These are phyloP conservation scores for Tanacetum coccineum DNA, from an alignment of 129 eudicot species.

Conservation along the genomic window DNA sequence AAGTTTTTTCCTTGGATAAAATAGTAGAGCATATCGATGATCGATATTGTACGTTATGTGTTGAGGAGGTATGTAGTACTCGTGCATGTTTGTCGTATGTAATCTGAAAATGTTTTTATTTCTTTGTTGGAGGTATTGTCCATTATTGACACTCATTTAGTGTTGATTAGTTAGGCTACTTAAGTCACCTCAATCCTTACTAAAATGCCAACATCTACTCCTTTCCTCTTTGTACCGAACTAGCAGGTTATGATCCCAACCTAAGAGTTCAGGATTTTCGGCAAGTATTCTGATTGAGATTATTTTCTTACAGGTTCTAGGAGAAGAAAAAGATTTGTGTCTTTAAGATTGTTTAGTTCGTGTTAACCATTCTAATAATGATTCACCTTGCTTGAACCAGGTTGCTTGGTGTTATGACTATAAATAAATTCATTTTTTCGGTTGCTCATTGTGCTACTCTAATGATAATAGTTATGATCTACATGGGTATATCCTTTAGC, in stretches of 20 bases:
- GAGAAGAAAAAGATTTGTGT: conserved; percentile 74
- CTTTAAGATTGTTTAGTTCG: conserved; percentile 70
- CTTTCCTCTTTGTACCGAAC: too few relatives aligned
- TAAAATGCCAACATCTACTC: too few relatives aligned
- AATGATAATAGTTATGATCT: background rate
- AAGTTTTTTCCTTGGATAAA: conserved; percentile 71
- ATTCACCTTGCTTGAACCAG: too few relatives aligned
- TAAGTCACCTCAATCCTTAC: too few relatives aligned
- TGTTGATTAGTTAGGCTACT: background rate
- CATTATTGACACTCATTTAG: background rate
- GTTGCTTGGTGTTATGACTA: too few relatives aligned
- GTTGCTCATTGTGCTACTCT: background rate
- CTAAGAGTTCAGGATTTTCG: conserved; percentile 2
- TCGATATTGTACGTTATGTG: conserved; percentile 86
- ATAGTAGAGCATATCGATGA: conserved; percentile 83
- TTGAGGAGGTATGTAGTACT: too few relatives aligned
- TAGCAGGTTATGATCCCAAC: too few relatives aligned
- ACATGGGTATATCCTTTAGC: conserved; percentile 28
- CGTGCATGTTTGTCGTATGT: too few relatives aligned
- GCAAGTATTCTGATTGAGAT: conserved; percentile 15
- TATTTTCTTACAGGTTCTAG: conserved; percentile 55
- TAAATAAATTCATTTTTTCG: too few relatives aligned
- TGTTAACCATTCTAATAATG: too few relatives aligned
- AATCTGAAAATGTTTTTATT: too few relatives aligned
- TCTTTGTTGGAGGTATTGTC: background rate